phyloP scores from a whole-genome alignment of 805 yeast genomes.

The Metschnikowia sp. region DNA sequence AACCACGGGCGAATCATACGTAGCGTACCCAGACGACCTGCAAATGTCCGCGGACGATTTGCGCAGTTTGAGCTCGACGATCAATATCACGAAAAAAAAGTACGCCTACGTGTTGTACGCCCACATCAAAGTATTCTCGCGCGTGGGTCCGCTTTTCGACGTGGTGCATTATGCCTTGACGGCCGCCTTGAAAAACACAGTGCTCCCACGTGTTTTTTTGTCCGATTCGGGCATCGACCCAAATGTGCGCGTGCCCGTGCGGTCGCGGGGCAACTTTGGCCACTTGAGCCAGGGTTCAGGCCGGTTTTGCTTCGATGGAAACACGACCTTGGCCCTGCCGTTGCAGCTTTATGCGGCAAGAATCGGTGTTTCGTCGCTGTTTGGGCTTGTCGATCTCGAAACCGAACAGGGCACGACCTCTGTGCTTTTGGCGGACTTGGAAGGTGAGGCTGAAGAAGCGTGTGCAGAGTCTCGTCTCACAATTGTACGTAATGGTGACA shows the following conservation, averaged over 20 bases:
- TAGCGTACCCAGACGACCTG: conserved; percentile 58
- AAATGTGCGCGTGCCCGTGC: conserved; percentile 49
- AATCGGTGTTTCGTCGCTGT: conserved; percentile 48
- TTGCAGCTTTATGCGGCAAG: conserved; percentile 38
- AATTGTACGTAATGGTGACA: conserved; percentile 34
- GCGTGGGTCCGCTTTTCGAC: conserved; percentile 81
- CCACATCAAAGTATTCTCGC: conserved; percentile 69
- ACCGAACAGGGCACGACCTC: conserved; percentile 18
- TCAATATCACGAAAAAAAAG: conserved; percentile 20
- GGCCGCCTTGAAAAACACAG: conserved; percentile 55
- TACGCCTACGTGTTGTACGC: conserved; percentile 58
- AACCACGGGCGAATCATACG: conserved; percentile 12
- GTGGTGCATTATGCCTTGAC: conserved; percentile 67
- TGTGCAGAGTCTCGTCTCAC: conserved; percentile 53
- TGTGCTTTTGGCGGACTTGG: conserved; percentile 66
- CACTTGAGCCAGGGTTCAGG: conserved; percentile 38
- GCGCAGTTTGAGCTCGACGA: conserved; percentile 19
- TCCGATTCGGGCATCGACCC: conserved; percentile 53
- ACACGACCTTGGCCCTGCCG: conserved; percentile 23
- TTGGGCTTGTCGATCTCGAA: conserved; percentile 50
- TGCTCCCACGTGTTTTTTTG: conserved; percentile 64
- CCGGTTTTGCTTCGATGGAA: conserved; percentile 52
- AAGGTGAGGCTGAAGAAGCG: conserved; percentile 80
- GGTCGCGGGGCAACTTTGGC: conserved; percentile 50
- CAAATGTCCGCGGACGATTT: conserved; percentile 24